phyloP scores from a whole-genome alignment of 805 yeast genomes.

The Barnettozyma vustinii region DNA sequence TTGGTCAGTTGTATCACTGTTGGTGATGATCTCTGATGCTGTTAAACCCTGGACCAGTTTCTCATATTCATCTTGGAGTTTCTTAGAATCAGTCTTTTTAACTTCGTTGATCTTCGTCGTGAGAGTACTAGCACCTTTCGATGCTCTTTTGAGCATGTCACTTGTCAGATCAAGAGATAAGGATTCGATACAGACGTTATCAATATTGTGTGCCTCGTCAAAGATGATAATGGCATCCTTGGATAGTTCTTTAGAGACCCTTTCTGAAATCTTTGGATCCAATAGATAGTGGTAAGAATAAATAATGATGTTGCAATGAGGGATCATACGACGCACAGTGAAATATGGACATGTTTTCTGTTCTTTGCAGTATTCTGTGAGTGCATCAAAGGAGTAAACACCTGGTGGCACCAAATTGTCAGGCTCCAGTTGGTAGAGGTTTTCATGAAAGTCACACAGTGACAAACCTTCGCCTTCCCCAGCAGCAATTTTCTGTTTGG shows the following conservation, averaged over 20 bases:
- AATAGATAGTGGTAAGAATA: conserved; percentile 94
- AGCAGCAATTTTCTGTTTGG: conserved; percentile 58
- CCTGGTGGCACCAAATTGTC: conserved; percentile 88
- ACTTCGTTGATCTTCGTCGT: conserved; percentile 82
- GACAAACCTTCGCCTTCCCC: conserved; percentile 43
- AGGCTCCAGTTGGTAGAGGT: conserved; percentile 79
- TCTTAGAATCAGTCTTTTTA: conserved; percentile 74
- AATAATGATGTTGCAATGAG: conserved; percentile 88
- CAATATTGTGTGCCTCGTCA: conserved; percentile 98
- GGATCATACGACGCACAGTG: conserved; percentile 96
- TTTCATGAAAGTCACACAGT: conserved; percentile 88
- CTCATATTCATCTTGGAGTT: conserved; percentile 85
- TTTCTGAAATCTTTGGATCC: conserved; percentile 95
- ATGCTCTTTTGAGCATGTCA: conserved; percentile 79
- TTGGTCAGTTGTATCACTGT: conserved; percentile 58
- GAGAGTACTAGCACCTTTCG: conserved; percentile 78
- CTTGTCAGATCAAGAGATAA: conserved; percentile 88
- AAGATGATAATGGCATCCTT: conserved; percentile 92
- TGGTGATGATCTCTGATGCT: conserved; percentile 65
- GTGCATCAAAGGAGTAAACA: conserved; percentile 86
- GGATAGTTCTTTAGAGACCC: conserved; percentile 88
- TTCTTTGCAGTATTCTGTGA: conserved; percentile 69
- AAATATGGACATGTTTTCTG: conserved; percentile 92
- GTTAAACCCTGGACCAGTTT: conserved; percentile 85
- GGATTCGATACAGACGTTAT: conserved; percentile 97